Percentiles rank a stretch among this genome's conserved stretches.
Conservation (phyloP, 1,284 basidiomycete species). For the Phylloboletellus chloephorus region DNA sequence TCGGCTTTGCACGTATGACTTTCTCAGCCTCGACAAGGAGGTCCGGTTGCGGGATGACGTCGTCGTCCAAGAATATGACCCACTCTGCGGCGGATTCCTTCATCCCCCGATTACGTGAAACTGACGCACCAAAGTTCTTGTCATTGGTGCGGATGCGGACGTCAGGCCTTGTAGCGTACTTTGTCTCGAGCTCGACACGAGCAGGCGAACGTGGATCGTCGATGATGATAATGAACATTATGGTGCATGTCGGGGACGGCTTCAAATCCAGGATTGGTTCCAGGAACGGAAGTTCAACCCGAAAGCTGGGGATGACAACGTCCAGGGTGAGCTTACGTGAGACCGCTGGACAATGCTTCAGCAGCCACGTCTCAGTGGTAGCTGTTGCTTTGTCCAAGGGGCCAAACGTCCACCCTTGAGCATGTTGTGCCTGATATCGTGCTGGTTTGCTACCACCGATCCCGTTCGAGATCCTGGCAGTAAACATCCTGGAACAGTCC, state of each 20-base stretch:
- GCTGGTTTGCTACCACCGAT: conserved; percentile 44
- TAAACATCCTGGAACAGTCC: conserved; percentile 45
- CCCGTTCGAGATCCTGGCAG: conserved; percentile 38
- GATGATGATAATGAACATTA: conserved; percentile 55
- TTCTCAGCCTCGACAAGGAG: conserved; percentile 45
- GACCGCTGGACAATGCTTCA: conserved; percentile 17
- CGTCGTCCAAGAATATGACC: conserved; percentile 52
- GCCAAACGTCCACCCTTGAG: conserved; percentile 45
- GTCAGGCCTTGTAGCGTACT: conserved; percentile 18
- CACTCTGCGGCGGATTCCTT: conserved; percentile 28
- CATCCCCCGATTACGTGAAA: conserved; percentile 29
- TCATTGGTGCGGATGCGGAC: conserved; percentile 26
- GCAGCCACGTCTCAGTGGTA: conserved; percentile 37
- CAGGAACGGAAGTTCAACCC: conserved; percentile 45
- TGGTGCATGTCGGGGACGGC: conserved; percentile 38
- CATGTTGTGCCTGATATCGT: conserved; percentile 44
- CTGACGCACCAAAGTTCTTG: conserved; percentile 34
- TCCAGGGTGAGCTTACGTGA: conserved; percentile 45
- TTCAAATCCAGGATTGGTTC: conserved; percentile 40
- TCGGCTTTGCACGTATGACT: conserved; percentile 40
- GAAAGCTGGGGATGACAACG: conserved; percentile 51
- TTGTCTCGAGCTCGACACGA: conserved; percentile 28
- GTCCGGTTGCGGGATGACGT: conserved; percentile 41
- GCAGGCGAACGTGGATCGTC: conserved; percentile 45
- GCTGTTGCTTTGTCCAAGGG: conserved; percentile 39